Evolutionary conservation across 768 basidiomycete genomes (phyloP).

Genomic region (Solioccasus polychromus): DNA sequence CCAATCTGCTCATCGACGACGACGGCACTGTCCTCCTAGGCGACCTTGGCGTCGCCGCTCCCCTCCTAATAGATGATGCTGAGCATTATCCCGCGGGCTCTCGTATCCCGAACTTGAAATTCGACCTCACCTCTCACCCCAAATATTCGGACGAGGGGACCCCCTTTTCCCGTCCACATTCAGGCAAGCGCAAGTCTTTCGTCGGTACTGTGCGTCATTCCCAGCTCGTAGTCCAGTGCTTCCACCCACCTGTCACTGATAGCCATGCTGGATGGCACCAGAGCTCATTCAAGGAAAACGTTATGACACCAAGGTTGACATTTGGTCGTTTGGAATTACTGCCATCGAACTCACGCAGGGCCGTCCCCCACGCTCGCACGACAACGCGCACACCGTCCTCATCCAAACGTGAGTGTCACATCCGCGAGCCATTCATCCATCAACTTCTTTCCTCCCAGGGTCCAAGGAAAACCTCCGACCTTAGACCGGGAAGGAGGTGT

Average conservation of each 20-base stretch:
- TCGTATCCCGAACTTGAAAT: conserved; percentile 34
- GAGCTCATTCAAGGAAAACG: conserved; percentile 83
- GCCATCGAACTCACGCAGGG: conserved; percentile 87
- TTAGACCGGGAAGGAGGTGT: conserved; percentile 70
- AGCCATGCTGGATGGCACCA: conserved; percentile 98
- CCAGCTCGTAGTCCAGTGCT: background rate
- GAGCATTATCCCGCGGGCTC: conserved; percentile 29
- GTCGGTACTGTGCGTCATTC: conserved; percentile 73
- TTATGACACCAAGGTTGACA: conserved; percentile 87
- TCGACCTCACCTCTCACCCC: conserved; percentile 28
- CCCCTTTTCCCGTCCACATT: conserved; percentile 35
- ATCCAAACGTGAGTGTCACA: conserved; percentile 59
- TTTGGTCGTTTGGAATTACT: conserved; percentile 98
- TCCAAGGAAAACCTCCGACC: conserved; percentile 75
- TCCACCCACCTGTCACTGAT: conserved; percentile 4
- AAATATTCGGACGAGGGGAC: background rate
- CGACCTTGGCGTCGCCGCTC: conserved; percentile 90
- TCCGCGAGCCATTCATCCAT: background rate
- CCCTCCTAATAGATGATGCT: conserved; percentile 70
- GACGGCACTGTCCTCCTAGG: conserved; percentile 88
- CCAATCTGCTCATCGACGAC: conserved; percentile 89
- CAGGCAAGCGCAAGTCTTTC: conserved; percentile 86
- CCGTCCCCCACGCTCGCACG: conserved; percentile 78
- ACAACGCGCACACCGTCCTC: conserved; percentile 70
- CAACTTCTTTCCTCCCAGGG: conserved; percentile 36